Evolutionary conservation across 257 asterid genomes (phyloP), one percentile per base, ranked within the genome.

Genomic region (Voacanga thouarsii): DNA sequence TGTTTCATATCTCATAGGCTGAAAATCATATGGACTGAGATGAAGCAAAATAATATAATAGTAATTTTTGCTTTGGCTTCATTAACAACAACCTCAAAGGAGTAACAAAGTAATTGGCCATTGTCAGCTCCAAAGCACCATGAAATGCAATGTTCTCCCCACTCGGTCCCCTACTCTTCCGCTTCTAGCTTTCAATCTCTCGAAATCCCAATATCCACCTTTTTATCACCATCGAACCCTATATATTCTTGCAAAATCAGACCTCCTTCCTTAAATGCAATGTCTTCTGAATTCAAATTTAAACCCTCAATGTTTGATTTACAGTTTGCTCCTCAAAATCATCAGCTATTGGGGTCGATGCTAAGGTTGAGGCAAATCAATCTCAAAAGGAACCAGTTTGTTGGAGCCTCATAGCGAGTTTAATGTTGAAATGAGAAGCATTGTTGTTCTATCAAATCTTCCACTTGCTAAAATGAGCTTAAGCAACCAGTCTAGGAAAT

Each of bases 401-500:
- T 3, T 53, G 72, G 86, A 80, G 71, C 53, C 86, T 10, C 83
- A 59, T 71, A 75, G 44, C 66, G 82, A 89, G 77, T 73, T 86
- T 63, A 86, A 76, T 78, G 75, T 80, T 49, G 89, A 87, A 89
- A 82, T 86, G 77, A 82, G 94, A 82, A 89, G 72, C 77, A 89
- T 96, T 49, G 71, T 71, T 43, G 69, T 86, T 81, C 85, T 85
- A 3, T 80, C 84, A 67, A 80, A 67, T 5, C 24, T 85, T 60
- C 74, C 85, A 60, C 75, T 79, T 67, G 86, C 92, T 73, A 85
- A 80, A 86, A 87, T 86, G 86, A 88, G 91, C 88, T 80, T 87
- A 80, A 81, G 82, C 66, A 90, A 91, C 78, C 91, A 82, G 83
- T 90, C 94, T 79, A n/a, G n/a, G n/a, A n/a, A n/a, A n/a, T n/a